phyloP scores from a whole-genome alignment of 1,284 basidiomycete genomes.

The Boletus calvinii region DNA sequence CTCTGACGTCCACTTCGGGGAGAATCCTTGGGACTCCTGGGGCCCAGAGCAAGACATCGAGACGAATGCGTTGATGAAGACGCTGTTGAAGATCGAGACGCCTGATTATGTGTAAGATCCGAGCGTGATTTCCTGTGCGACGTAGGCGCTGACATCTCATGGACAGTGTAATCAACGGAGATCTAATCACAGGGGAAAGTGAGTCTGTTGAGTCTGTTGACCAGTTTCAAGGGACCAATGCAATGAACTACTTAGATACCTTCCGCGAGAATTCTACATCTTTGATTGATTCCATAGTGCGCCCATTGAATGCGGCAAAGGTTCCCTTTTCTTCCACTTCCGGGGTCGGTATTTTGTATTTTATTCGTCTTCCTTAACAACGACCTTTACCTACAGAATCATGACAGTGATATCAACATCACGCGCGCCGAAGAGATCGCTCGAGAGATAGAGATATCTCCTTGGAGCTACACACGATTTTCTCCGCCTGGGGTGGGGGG shows the following conservation, averaged over 20 bases:
- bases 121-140: neutral
- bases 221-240: neutral
- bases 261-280: conserved; percentile 55
- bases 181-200: conserved; percentile 70
- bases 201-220: conserved; percentile 12
- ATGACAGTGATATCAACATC: conserved; percentile 68
- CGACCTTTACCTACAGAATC: conserved; percentile 46
- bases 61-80: conserved; percentile 54
- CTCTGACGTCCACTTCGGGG: conserved; percentile 67
- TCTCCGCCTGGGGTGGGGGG: conserved; percentile 62
- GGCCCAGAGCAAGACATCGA: conserved; percentile 62
- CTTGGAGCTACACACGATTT: conserved; percentile 59
- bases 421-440: conserved; percentile 60
- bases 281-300: conserved; percentile 50
- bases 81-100: conserved; percentile 49
- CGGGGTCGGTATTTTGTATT: conserved; percentile 42
- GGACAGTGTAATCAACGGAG: conserved; percentile 59
- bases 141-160: conserved; percentile 3
- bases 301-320: conserved; percentile 44
- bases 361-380: neutral
- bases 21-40: conserved; percentile 67
- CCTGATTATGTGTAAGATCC: conserved; percentile 62
- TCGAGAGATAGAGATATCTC: conserved; percentile 54
- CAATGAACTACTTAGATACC: conserved; percentile 48
- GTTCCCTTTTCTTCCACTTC: conserved; percentile 58